A percentile compares a stretch with the other conserved stretches of the same genome.
These are phyloP conservation scores for Chytriomyces confervae DNA, from an alignment of 192 early-diverging fungal genomes.

Conservation along the genomic window DNA sequence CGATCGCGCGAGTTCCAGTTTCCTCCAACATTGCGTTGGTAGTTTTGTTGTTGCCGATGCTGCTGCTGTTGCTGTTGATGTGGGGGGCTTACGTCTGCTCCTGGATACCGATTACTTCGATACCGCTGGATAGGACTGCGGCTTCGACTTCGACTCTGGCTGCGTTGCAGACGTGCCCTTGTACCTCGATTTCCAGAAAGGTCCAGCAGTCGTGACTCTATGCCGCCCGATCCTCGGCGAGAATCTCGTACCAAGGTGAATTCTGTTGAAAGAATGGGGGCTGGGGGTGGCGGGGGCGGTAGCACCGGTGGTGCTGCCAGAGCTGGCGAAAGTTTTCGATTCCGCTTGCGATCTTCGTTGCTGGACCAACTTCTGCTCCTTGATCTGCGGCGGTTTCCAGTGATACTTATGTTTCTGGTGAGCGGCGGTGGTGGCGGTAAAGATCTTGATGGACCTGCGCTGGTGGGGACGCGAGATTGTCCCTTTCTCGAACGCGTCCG, in stretches of 20 bases:
- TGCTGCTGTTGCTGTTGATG: no score
- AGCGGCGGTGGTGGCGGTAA: neutral
- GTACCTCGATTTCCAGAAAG: neutral
- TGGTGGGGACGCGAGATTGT: neutral
- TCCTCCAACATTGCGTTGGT: no score
- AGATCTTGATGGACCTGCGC: neutral
- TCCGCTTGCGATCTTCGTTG: constrained; percentile 5
- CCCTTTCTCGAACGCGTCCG: neutral
- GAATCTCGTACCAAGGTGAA: no score
- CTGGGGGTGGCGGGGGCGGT: neutral
- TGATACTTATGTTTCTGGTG: no score
- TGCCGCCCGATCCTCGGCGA: no score
- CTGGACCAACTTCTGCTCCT: neutral
- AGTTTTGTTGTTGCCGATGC: no score
- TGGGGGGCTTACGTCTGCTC: no score
- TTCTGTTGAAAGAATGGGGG: neutral
- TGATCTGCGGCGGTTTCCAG: no score
- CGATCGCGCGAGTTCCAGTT: no score
- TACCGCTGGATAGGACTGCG: neutral
- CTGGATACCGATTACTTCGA: no score
- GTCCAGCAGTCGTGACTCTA: no score
- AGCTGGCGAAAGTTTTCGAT: no score
- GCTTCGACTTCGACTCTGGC: constrained; percentile 14
- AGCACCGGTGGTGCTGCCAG: neutral
- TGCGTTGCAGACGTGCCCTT: neutral